Percentiles rank a stretch among this genome's conserved stretches.
These are phyloP conservation scores for Chalciporus chontae DNA, from an alignment of 768 basidiomycete species.

Conservation along the genomic window DNA sequence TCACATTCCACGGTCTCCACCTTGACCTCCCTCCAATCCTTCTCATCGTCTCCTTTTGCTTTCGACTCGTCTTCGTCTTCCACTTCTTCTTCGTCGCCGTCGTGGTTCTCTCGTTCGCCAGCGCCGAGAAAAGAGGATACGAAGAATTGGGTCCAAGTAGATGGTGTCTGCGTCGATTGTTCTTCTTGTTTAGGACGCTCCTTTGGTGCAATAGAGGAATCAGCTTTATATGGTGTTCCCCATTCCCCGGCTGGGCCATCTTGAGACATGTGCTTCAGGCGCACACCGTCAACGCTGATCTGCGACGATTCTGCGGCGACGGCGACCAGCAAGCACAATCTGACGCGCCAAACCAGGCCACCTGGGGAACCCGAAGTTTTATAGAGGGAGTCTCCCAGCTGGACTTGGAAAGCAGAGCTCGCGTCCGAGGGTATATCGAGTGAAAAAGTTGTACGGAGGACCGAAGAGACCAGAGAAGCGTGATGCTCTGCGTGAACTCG, in stretches of 20 bases:
- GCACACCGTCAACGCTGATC: conserved; percentile 47
- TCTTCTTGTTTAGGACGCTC: conserved; percentile 36
- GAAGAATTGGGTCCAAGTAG: conserved; percentile 40
- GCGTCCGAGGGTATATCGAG: conserved; percentile 93
- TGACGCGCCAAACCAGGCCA: conserved; percentile 88
- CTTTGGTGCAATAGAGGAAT: conserved; percentile 54
- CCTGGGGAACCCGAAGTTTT: conserved; percentile 39
- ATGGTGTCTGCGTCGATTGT: not conserved
- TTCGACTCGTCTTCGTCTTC: conserved; percentile 39
- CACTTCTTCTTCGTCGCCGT: conserved; percentile 42
- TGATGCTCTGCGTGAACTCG: conserved; percentile 86
- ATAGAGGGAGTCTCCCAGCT: conserved; percentile 38
- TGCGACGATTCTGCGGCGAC: conserved; percentile 50
- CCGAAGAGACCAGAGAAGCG: conserved; percentile 68
- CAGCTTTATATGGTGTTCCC: conserved; percentile 66
- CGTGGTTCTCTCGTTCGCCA: conserved; percentile 52
- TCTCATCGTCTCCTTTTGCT: conserved; percentile 51
- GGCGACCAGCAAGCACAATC: conserved; percentile 81
- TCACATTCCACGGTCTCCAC: conserved; percentile 94
- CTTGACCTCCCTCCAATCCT: conserved; percentile 62
- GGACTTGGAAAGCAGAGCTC: conserved; percentile 78
- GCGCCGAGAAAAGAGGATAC: conserved; percentile 37
- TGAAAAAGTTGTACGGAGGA: conserved; percentile 76
- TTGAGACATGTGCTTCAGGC: conserved; percentile 49
- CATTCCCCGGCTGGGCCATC: conserved; percentile 67